phyloP scores from a whole-genome alignment of 2,329 filamentous ascomycete species.

The Intubia oerlemansii region DNA sequence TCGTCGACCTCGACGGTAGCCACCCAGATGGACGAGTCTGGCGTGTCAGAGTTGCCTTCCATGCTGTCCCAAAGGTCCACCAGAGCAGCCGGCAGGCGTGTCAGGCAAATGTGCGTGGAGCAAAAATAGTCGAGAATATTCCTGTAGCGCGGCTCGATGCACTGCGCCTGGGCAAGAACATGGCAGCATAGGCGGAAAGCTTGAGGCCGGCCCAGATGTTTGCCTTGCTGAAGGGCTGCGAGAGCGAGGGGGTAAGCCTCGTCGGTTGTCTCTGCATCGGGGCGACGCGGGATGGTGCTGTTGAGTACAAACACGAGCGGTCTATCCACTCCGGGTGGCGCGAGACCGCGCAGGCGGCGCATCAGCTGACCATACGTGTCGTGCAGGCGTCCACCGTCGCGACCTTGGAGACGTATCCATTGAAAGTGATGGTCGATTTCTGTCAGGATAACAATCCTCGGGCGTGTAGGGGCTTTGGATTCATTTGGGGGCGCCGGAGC shows the following conservation, averaged over 20 bases:
- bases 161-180: constrained; percentile 3
- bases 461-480: background rate
- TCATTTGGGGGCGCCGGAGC: too few relatives aligned
- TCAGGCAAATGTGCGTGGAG: constrained; percentile 5
- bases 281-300: constrained; percentile 2
- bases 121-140: constrained; percentile 6
- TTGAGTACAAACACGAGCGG: constrained; percentile 7
- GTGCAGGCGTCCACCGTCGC: constrained; percentile 4
- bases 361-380: constrained; percentile 7
- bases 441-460: constrained; percentile 5
- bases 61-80: constrained; percentile 1
- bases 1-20: constrained; percentile 5
- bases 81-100: constrained; percentile 1
- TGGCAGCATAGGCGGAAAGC: constrained; percentile 3
- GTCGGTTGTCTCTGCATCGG: background rate
- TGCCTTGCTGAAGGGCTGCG: constrained; percentile 1
- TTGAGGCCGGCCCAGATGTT: background rate
- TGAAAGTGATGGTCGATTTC: constrained; percentile 9
- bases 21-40: constrained; percentile 3
- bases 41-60: background rate
- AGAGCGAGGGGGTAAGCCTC: constrained; percentile 2
- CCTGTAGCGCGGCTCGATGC: constrained; percentile 5
- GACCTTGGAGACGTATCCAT: constrained; percentile 8
- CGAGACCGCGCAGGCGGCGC: constrained; percentile 5
- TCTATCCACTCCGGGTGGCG: background rate